These are phyloP conservation scores for Clonostachys rosea DNA, from an alignment of 2,329 filamentous ascomycete genomes.

Conservation along the genomic window DNA sequence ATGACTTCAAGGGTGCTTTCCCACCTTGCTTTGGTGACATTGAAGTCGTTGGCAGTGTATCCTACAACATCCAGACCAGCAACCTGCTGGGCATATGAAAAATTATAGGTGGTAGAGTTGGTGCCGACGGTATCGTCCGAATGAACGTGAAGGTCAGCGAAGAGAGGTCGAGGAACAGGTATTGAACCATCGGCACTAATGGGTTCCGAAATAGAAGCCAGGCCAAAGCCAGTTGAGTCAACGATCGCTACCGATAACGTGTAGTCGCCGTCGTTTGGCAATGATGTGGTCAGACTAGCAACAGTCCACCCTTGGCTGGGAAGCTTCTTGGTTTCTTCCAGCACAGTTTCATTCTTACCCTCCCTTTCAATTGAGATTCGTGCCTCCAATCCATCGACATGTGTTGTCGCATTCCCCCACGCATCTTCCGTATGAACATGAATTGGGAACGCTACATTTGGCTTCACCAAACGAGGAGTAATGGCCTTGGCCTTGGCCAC, in stretches of 20 bases:
- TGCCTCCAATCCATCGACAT: conserved; percentile 4
- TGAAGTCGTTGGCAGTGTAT: conserved; percentile 31
- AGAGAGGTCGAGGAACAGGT: conserved; percentile 15
- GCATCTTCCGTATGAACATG: conserved; percentile 14
- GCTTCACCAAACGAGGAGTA: conserved; percentile 11
- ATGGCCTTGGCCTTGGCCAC: conserved; percentile 10
- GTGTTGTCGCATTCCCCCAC: conserved; percentile 17
- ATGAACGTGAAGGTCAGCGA: conserved; percentile 27
- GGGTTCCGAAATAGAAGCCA: conserved; percentile 1
- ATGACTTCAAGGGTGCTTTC: conserved; percentile 16
- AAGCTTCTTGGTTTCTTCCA: not conserved
- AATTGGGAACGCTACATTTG: conserved; percentile 11
- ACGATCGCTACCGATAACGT: not conserved
- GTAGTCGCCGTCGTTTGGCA: not conserved
- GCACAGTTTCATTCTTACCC: not conserved
- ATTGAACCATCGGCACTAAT: conserved; percentile 9
- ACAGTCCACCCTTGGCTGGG: not conserved
- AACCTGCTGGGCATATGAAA: conserved; percentile 24
- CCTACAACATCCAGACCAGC: conserved; percentile 27
- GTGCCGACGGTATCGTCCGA: conserved; percentile 29
- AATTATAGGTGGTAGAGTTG: conserved; percentile 25
- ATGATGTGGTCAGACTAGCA: not conserved
- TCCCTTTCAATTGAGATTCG: not conserved
- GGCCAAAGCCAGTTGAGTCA: not conserved
- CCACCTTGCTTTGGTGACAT: conserved; percentile 25